A percentile compares a stretch with the other conserved stretches of the same genome.
Evolutionary conservation across 345 rosid genomes (phyloP).

Genomic region (Moringa oleifera): DNA sequence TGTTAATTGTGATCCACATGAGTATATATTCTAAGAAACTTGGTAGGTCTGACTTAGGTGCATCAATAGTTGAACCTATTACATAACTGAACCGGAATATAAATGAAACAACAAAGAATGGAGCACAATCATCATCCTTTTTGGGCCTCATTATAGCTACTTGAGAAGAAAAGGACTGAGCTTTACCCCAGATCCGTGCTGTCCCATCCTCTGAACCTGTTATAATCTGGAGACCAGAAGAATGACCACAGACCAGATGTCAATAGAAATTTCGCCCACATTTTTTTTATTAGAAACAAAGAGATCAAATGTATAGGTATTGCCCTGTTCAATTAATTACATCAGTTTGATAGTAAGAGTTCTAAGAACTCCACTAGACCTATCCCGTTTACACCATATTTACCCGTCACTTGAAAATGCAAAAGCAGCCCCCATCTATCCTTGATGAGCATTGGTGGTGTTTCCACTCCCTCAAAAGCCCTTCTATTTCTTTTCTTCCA

Average conservation of each 20-base stretch:
- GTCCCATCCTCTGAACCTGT: constrained; percentile 99
- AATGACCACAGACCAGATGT: constrained; percentile 4
- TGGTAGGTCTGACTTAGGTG: background rate
- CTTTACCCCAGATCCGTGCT: constrained; percentile 89
- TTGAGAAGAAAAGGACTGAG: constrained; percentile 2
- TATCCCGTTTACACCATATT: too few relatives aligned
- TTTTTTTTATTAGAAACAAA: too few relatives aligned
- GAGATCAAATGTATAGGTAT: too few relatives aligned
- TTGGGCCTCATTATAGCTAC: background rate
- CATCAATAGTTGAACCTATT: background rate
- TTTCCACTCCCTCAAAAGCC: background rate
- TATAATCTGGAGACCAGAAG: constrained; percentile 49
- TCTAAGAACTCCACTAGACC: too few relatives aligned
- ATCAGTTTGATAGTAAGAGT: too few relatives aligned
- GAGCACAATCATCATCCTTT: background rate
- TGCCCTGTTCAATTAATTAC: too few relatives aligned
- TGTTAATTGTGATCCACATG: too few relatives aligned
- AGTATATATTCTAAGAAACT: background rate
- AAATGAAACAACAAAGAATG: background rate
- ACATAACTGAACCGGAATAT: background rate
- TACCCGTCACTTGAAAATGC: too few relatives aligned
- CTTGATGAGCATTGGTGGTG: too few relatives aligned
- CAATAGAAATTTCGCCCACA: constrained; percentile 4
- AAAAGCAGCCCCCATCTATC: too few relatives aligned
- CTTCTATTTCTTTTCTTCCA: too few relatives aligned